Evolutionary conservation across 148 eudicot genomes (phyloP).

Genomic region (Vaccinium corymbosum): DNA sequence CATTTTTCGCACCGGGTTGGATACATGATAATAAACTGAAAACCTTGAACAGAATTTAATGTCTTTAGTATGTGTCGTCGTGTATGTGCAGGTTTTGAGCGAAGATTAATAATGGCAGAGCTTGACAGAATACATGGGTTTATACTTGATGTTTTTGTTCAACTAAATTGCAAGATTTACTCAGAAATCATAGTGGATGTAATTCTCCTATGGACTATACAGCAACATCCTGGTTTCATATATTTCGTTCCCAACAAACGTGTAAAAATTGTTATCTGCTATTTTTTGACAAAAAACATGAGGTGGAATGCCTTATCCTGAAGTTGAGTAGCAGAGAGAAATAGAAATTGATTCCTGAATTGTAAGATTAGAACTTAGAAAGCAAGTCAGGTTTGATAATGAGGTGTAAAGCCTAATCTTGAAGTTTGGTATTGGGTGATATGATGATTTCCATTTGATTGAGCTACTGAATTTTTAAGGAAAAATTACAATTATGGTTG

Average conservation of each 20-base stretch:
- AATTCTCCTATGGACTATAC: background rate
- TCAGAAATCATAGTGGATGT: background rate
- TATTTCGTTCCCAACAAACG: too few relatives aligned
- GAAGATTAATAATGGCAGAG: slow-evolving; percentile 58
- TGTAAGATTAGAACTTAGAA: background rate
- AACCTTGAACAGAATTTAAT: background rate
- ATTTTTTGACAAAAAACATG: too few relatives aligned
- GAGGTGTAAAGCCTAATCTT: background rate
- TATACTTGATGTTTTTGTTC: slow-evolving; percentile 29
- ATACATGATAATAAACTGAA: background rate
- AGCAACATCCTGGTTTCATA: background rate
- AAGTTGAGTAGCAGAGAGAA: too few relatives aligned
- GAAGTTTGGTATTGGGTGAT: background rate
- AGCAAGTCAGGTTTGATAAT: background rate
- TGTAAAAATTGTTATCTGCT: too few relatives aligned
- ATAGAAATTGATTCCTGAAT: background rate
- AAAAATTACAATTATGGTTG: background rate
- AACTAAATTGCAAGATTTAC: slow-evolving; percentile 8
- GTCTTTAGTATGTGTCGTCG: background rate
- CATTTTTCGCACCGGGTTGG: background rate
- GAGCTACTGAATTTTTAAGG: background rate
- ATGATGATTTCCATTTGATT: background rate
- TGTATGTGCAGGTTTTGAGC: slow-evolving; percentile 52
- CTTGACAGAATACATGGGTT: slow-evolving; percentile 61
- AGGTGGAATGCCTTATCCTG: too few relatives aligned